Base-by-base conservation (phyloP, 2,329 filamentous ascomycete genomes). In the Neophaeococcomyces aloes region DNA sequence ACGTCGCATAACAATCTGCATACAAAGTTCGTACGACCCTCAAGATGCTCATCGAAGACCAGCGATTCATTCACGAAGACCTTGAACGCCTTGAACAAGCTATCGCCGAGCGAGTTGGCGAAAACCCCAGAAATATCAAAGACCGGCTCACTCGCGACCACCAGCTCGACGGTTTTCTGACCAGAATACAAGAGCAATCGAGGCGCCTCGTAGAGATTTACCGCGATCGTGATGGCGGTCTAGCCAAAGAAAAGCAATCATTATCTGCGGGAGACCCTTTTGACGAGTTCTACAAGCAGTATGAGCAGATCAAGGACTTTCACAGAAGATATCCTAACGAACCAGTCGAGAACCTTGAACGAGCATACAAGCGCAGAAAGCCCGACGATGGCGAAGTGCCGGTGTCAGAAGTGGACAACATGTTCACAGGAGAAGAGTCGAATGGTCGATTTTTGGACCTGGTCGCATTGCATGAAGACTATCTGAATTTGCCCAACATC, bases 381-480 rank as follows among this genome's bases (percentile, higher is more conserved):
- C 74, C 72, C 10, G 78, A 79, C 33, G 80, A 82, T 51, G 76
- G 78, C 38, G 77, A 82, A 36, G 68, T 72, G 1, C 63, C 76
- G 44, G 71, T 75, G 3, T 78, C 76, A 33, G 78, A 88, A 41
- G 81, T 95, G 37, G 89, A 96, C 59, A 79, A 78, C 46, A 83
- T 96, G 70, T 98, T 98, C 64, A 94, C 87, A 0, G 91, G 91
- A 49, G 93, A 98, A 64, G 91, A 98, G 63, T 83, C 82, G 0
- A 95, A 83, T 57, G 91, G 91, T 33, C 83, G 86, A 54, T 98
- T 86, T 64, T 84, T 98, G 57, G 91, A 98, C 62, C 67, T 98
- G 36, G 89, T 83, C 14, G 75, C 72, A 30, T 76, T 80, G 53
- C 88, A 96, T 63, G 89, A 96, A 58, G 73, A 83, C 11, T 98